Evolutionary conservation across 1,284 basidiomycete genomes (phyloP).

Genomic region (Entoloma clypeatum): DNA sequence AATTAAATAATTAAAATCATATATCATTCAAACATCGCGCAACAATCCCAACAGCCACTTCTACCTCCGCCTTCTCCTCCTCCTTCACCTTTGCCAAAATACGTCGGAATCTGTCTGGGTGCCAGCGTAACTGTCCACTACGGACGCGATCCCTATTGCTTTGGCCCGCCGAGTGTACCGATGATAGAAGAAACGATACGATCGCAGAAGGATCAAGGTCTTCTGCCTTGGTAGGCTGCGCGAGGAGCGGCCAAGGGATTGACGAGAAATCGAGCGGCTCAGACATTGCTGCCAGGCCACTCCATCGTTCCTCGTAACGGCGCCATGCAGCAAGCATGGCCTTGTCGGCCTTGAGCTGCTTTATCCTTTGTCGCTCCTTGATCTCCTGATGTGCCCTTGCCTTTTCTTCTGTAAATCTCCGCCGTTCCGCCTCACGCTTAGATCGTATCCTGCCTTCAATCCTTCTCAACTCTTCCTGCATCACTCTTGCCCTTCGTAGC

Average conservation of each 20-base stretch:
- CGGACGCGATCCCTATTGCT: constrained; percentile 62
- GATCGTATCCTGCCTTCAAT: constrained; percentile 44
- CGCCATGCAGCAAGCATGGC: constrained; percentile 50
- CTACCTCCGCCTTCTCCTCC: constrained; percentile 52
- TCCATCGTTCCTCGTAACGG: constrained; percentile 61
- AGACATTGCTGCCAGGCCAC: constrained; percentile 37
- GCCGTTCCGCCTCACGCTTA: constrained; percentile 43
- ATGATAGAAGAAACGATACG: constrained; percentile 55
- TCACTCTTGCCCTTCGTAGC: constrained; percentile 39
- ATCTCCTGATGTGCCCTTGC: constrained; percentile 24
- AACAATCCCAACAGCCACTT: constrained; percentile 66
- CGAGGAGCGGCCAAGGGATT: constrained; percentile 68
- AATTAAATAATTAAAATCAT: no score
- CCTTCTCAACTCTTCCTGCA: constrained; percentile 45
- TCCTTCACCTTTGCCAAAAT: constrained; percentile 49
- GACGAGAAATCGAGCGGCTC: constrained; percentile 51
- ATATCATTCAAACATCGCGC: constrained; percentile 68
- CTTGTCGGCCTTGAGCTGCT: constrained; percentile 37
- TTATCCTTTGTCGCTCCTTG: constrained; percentile 35
- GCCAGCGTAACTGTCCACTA: constrained; percentile 66
- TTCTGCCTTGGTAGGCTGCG: constrained; percentile 37
- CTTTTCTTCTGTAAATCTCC: constrained; percentile 38
- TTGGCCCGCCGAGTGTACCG: constrained; percentile 52
- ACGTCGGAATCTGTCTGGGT: constrained; percentile 69
- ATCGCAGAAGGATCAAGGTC: constrained; percentile 51